These are phyloP conservation scores for Tubosaeta sp. DNA, from an alignment of 768 basidiomycete species.

Conservation along the genomic window DNA sequence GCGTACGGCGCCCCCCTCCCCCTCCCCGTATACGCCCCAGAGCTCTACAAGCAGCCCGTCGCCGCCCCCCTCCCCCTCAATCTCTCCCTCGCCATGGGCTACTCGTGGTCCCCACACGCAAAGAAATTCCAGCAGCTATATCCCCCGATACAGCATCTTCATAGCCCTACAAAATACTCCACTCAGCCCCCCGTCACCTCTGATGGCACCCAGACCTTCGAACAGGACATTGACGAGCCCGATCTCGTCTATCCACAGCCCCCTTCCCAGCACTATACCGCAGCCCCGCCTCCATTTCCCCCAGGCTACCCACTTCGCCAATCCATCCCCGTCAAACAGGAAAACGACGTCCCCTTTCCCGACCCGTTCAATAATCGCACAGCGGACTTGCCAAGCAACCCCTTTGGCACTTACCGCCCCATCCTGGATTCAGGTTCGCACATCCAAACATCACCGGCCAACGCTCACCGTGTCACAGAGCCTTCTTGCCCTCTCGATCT, in stretches of 20 bases:
- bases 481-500: constrained; percentile 21
- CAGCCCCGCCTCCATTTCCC: constrained; percentile 18
- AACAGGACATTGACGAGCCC: constrained; percentile 25
- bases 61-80: constrained; percentile 30
- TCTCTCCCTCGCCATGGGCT: constrained; percentile 30
- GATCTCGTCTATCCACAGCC: constrained; percentile 23
- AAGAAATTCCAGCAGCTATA: constrained; percentile 36
- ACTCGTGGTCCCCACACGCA: constrained; percentile 28
- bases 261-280: constrained; percentile 23
- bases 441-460: constrained; percentile 1
- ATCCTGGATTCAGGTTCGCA: constrained; percentile 30
- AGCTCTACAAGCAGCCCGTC: constrained; percentile 32
- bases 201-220: background rate
- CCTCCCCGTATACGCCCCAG: constrained; percentile 20
- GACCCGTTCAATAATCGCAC: constrained; percentile 22
- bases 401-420: constrained; percentile 18
- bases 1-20: constrained; percentile 23
- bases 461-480: constrained; percentile 17
- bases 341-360: constrained; percentile 23
- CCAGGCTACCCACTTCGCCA: constrained; percentile 24
- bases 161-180: constrained; percentile 9
- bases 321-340: constrained; percentile 24
- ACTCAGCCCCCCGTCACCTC: constrained; percentile 12
- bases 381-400: constrained; percentile 19
- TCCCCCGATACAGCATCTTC: constrained; percentile 27